These are phyloP conservation scores for Kernera saxatilis DNA, from an alignment of 345 rosid genomes.

Conservation along the genomic window DNA sequence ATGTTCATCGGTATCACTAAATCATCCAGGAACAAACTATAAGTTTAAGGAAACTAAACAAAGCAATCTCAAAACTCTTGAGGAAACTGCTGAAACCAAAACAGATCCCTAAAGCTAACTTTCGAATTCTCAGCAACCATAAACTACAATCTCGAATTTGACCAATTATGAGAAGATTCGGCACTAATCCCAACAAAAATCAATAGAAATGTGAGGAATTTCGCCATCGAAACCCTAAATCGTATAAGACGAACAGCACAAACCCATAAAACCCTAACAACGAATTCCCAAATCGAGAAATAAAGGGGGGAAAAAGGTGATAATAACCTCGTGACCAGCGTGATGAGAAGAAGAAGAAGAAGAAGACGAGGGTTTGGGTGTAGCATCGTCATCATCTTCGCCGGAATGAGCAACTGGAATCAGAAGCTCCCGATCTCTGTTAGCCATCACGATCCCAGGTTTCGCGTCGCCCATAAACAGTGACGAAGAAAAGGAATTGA, in stretches of 20 bases:
- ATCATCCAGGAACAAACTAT: not conserved
- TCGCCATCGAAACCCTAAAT: conserved; percentile 10
- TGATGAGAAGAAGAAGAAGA: conserved; percentile 65
- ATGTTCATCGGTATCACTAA: not conserved
- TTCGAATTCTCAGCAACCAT: not conserved
- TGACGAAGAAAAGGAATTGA: not conserved
- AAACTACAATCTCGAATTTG: not conserved
- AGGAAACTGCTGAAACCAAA: not conserved
- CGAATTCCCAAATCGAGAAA: not conserved
- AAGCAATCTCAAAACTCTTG: not conserved
- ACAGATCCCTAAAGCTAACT: not conserved
- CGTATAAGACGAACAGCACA: not conserved
- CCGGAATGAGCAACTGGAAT: conserved; percentile 67
- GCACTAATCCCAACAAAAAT: not conserved
- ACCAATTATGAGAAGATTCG: not conserved
- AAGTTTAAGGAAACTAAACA: not conserved
- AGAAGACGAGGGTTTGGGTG: conserved; percentile 65
- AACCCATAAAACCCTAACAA: not conserved
- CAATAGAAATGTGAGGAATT: not conserved
- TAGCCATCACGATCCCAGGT: conserved; percentile 55
- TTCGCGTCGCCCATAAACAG: conserved; percentile 73
- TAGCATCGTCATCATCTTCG: conserved; percentile 30
- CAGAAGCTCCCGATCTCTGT: conserved; percentile 86
- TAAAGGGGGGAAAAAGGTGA: no score
- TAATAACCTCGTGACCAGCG: conserved; percentile 74